Evolutionary conservation across 2,329 filamentous ascomycete species (phyloP).

Genomic region (Coniochaeta sp.): DNA sequence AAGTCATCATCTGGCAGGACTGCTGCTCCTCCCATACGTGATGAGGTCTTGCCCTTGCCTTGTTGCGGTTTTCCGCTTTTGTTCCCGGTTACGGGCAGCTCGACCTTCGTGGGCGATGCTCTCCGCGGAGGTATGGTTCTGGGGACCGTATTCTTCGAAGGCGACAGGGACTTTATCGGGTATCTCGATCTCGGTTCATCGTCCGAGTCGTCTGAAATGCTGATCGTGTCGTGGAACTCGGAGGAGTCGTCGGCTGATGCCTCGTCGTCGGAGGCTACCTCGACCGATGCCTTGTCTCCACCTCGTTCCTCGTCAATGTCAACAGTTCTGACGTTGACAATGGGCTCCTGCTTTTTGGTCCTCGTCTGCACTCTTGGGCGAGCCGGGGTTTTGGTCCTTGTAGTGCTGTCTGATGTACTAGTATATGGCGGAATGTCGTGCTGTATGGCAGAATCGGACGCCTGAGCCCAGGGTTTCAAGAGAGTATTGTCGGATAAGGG

Average conservation of each 20-base stretch:
- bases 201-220: slow-evolving; percentile 8
- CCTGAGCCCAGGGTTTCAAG: slow-evolving; percentile 14
- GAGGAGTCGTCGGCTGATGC: slow-evolving; percentile 10
- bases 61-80: neutral
- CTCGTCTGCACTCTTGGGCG: slow-evolving; percentile 13
- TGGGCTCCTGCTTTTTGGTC: slow-evolving; percentile 9
- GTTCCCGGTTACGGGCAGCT: neutral
- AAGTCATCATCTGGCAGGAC: neutral
- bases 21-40: neutral
- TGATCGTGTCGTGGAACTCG: slow-evolving; percentile 8
- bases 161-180: too few species aligned
- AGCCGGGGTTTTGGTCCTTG: neutral
- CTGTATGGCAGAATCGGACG: neutral
- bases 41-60: neutral
- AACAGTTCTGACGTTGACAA: slow-evolving; percentile 1
- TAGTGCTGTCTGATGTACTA: neutral
- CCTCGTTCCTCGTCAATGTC: slow-evolving; percentile 7
- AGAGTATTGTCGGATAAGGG: slow-evolving; percentile 13
- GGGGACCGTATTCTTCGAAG: neutral
- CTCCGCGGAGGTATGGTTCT: neutral
- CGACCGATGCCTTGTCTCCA: slow-evolving; percentile 12
- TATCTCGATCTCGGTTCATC: slow-evolving; percentile 2
- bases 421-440: neutral
- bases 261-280: slow-evolving; percentile 16
- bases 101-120: neutral